phyloP scores from a whole-genome alignment of 1,139 yeast species.

The Yamadazyma oceani region DNA sequence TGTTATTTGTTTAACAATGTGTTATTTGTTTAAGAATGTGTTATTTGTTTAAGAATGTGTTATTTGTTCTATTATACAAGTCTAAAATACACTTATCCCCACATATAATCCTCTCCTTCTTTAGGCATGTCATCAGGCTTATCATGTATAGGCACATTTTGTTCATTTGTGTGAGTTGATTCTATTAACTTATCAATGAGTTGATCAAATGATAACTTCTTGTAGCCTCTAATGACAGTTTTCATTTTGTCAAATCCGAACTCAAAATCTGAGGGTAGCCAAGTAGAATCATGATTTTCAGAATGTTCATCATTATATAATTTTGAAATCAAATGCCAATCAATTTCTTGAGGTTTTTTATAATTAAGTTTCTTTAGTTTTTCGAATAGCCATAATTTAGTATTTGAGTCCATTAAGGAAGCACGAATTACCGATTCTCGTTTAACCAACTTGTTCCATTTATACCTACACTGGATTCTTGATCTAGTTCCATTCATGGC shows the following conservation, averaged over 20 bases:
- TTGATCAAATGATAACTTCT: constrained; percentile 24
- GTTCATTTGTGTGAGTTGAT: background rate
- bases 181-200: constrained; percentile 26
- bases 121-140: background rate
- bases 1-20: too few species aligned
- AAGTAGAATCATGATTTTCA: constrained; percentile 12
- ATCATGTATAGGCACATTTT: background rate
- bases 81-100: constrained; percentile 6
- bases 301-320: constrained; percentile 13
- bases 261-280: constrained; percentile 37
- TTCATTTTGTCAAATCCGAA: constrained; percentile 38
- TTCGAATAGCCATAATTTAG: constrained; percentile 58
- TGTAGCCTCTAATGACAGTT: constrained; percentile 29
- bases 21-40: too few species aligned
- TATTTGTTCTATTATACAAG: background rate
- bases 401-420: constrained; percentile 47
- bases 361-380: constrained; percentile 50
- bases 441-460: constrained; percentile 81
- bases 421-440: constrained; percentile 56
- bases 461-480: constrained; percentile 90
- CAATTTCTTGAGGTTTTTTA: constrained; percentile 49
- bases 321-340: constrained; percentile 46
- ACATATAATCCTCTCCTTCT: constrained; percentile 10
- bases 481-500: constrained; percentile 85
- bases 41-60: too few species aligned